Percentiles rank a stretch among this genome's conserved stretches.
Conservation (phyloP, 1,284 basidiomycete species). For the Papiliotrema fonsecae region DNA sequence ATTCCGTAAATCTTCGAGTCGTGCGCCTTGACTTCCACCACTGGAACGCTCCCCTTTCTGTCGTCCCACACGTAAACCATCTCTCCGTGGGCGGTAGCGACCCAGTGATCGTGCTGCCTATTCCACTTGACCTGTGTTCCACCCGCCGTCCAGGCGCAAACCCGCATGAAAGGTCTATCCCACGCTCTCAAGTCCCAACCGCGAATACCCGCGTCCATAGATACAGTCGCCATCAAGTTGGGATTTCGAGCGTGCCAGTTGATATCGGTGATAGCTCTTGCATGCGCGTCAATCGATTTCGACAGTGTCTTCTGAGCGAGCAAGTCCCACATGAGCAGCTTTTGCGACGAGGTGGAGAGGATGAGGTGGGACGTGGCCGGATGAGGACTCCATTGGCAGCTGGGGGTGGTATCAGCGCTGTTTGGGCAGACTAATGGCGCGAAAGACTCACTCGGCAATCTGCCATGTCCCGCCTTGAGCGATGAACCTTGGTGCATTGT, state of each 20-base stretch:
- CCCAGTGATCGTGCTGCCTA: conserved; percentile 70
- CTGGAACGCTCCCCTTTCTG: conserved; percentile 76
- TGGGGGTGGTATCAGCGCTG: conserved; percentile 12
- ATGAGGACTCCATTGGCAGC: conserved; percentile 93
- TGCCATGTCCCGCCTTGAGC: conserved; percentile 97
- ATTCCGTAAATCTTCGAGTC: conserved; percentile 88
- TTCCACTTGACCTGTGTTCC: conserved; percentile 94
- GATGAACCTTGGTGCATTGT: conserved; percentile 82
- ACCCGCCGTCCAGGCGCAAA: conserved; percentile 48
- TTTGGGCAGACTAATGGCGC: not conserved
- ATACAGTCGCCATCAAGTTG: conserved; percentile 54
- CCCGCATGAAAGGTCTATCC: conserved; percentile 43
- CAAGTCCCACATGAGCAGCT: conserved; percentile 95
- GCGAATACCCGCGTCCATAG: conserved; percentile 50
- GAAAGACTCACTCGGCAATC: conserved; percentile 62
- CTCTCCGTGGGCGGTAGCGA: conserved; percentile 81
- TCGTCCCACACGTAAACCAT: conserved; percentile 55
- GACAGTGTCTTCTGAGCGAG: conserved; percentile 59
- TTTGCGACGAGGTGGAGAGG: conserved; percentile 91
- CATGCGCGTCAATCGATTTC: conserved; percentile 77
- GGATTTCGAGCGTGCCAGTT: conserved; percentile 88
- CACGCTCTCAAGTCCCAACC: conserved; percentile 70
- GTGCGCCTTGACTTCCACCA: conserved; percentile 72
- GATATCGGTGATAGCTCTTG: conserved; percentile 89
- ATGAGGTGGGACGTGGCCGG: conserved; percentile 77